Conservation (phyloP, 768 basidiomycete genomes). For the Lentinula edodes region DNA sequence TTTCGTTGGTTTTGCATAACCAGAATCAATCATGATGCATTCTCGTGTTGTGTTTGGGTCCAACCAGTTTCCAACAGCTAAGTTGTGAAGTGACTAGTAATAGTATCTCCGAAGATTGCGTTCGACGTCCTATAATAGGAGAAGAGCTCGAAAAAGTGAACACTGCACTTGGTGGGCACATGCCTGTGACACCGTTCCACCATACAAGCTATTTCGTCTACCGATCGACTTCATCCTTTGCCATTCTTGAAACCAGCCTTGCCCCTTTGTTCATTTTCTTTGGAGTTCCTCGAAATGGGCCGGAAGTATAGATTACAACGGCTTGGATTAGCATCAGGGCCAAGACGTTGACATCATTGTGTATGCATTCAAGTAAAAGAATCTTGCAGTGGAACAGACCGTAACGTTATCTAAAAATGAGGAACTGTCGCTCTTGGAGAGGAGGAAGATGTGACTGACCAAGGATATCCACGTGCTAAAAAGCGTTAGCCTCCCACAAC, state of each 20-base stretch:
- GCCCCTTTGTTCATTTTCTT: constrained; percentile 74
- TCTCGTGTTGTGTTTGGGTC: constrained; percentile 65
- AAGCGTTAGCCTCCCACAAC: too few relatives aligned
- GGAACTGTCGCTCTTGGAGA: too few relatives aligned
- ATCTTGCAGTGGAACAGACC: too few relatives aligned
- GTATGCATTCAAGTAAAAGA: constrained; percentile 15
- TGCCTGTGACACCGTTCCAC: constrained; percentile 86
- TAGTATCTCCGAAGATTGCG: constrained; percentile 81
- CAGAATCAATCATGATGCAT: constrained; percentile 81
- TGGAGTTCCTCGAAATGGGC: constrained; percentile 81
- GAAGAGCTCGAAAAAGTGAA: not conserved
- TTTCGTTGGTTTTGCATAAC: constrained; percentile 47
- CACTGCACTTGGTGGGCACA: too few relatives aligned
- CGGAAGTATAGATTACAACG: constrained; percentile 39
- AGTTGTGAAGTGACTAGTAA: too few relatives aligned
- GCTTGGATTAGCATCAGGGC: constrained; percentile 18
- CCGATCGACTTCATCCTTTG: constrained; percentile 61
- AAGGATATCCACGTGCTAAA: too few relatives aligned
- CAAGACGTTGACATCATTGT: constrained; percentile 43
- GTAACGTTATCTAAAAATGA: too few relatives aligned
- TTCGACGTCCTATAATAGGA: constrained; percentile 73
- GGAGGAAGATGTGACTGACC: too few relatives aligned
- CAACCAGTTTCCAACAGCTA: too few relatives aligned
- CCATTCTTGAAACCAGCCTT: constrained; percentile 54
- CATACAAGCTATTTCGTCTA: constrained; percentile 93